A percentile compares a stretch with the other conserved stretches of the same genome.
Evolutionary conservation across 495 filamentous ascomycete species (phyloP).

Genomic region (Niebla homalea): DNA sequence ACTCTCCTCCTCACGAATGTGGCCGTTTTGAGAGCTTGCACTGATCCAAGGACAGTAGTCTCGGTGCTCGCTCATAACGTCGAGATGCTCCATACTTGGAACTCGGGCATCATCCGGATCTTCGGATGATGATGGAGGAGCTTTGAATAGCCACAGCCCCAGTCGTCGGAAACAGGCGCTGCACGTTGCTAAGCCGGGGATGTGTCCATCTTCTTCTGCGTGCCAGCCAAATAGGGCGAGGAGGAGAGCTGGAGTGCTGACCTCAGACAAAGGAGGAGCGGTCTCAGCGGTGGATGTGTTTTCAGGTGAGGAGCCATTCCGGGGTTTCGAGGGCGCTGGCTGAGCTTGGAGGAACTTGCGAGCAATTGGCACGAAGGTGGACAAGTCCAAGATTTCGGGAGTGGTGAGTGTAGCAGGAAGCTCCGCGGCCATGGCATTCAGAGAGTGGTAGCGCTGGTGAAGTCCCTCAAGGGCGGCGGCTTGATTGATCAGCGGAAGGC

Average conservation of each 20-base stretch:
- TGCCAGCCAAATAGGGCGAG: conserved; percentile 84
- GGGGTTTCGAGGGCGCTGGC: not conserved
- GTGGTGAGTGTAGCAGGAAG: conserved; percentile 37
- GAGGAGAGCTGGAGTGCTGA: conserved; percentile 54
- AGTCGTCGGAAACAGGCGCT: conserved; percentile 75
- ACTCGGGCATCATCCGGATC: conserved; percentile 31
- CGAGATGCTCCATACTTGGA: conserved; percentile 48
- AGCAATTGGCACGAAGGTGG: not conserved
- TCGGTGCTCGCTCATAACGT: conserved; percentile 55
- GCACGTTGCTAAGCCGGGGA: conserved; percentile 62
- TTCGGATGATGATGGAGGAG: conserved; percentile 38
- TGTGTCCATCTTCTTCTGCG: conserved; percentile 47
- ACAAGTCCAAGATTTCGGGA: conserved; percentile 30
- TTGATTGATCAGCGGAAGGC: conserved; percentile 43
- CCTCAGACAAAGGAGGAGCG: conserved; percentile 23
- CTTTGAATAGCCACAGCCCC: conserved; percentile 87
- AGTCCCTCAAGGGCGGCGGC: conserved; percentile 41
- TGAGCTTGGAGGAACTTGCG: not conserved
- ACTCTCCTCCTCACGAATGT: conserved; percentile 8
- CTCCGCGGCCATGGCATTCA: conserved; percentile 33
- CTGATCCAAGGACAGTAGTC: conserved; percentile 77
- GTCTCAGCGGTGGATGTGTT: too few species aligned
- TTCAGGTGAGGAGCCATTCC: not conserved
- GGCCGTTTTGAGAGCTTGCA: conserved; percentile 40
- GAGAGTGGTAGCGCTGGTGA: conserved; percentile 45